These are phyloP conservation scores for Arthroderma sp. DNA, from an alignment of 2,329 filamentous ascomycete genomes.

Conservation along the genomic window DNA sequence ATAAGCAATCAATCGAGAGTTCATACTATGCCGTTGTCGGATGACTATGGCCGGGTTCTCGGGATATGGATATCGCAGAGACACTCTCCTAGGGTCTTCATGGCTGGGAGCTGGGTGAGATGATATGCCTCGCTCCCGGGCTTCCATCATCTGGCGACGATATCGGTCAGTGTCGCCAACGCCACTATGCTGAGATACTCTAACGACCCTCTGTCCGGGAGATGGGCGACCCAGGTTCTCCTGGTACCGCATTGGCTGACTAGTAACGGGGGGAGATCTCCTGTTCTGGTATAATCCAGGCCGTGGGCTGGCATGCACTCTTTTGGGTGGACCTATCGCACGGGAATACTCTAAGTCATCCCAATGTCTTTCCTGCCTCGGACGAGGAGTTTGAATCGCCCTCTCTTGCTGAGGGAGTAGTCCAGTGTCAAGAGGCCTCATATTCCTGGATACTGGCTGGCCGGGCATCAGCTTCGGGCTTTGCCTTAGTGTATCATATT, in stretches of 20 bases:
- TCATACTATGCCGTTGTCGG: neutral
- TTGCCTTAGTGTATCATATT: neutral
- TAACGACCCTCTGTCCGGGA: neutral
- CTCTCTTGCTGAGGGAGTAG: neutral
- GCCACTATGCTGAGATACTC: neutral
- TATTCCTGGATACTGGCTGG: neutral
- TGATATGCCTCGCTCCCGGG: neutral
- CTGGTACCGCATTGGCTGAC: neutral
- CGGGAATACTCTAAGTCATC: neutral
- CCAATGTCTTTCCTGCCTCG: neutral
- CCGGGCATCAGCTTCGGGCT: neutral
- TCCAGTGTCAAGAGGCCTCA: neutral
- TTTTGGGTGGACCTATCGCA: neutral
- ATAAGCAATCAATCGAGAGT: neutral
- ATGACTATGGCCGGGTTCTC: neutral
- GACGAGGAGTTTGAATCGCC: neutral
- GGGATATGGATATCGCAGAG: neutral
- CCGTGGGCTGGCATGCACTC: neutral
- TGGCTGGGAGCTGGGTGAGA: neutral
- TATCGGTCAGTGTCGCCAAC: neutral
- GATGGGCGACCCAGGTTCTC: neutral
- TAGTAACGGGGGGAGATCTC: neutral
- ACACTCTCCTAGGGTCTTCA: neutral
- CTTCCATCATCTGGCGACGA: neutral
- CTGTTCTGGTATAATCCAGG: neutral